These are phyloP conservation scores for Entophlyctis luteolus DNA, from an alignment of 192 early-diverging fungal genomes.

Conservation along the genomic window DNA sequence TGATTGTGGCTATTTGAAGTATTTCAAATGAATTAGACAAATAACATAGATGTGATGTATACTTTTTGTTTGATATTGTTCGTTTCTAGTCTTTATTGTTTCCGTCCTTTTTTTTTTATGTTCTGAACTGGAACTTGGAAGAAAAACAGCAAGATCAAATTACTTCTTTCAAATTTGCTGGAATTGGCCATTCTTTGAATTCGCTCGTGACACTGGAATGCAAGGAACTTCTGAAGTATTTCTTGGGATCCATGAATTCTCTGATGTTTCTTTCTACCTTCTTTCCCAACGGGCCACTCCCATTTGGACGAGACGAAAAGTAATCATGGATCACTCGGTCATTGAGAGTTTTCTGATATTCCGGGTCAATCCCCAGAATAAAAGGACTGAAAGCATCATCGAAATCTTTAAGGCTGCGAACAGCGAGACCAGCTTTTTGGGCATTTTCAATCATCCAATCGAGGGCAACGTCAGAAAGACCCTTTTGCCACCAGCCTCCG, in stretches of 20 bases:
- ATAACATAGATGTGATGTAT: no score
- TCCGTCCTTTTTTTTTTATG: no score
- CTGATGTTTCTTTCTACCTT: slow-evolving; percentile 2
- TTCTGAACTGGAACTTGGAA: no score
- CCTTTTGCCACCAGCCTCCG: slow-evolving; percentile 27
- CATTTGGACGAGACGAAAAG: neutral
- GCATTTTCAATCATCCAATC: slow-evolving; percentile 29
- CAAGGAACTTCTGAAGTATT: neutral
- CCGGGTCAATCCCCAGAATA: neutral
- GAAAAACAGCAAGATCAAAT: no score
- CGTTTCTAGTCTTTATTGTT: no score
- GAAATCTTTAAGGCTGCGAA: neutral
- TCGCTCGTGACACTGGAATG: neutral
- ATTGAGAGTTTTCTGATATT: neutral
- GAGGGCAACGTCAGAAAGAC: slow-evolving; percentile 15
- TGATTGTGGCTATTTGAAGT: no score
- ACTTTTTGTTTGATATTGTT: no score
- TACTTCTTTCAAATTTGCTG: slow-evolving; percentile 1
- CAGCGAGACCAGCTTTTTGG: slow-evolving; percentile 1
- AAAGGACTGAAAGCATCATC: neutral
- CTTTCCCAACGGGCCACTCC: neutral
- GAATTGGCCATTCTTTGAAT: neutral
- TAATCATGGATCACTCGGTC: neutral
- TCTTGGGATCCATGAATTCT: neutral
- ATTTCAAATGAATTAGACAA: no score